Conservation (phyloP, 1,284 basidiomycete genomes). For the Kwoniella shivajii region DNA sequence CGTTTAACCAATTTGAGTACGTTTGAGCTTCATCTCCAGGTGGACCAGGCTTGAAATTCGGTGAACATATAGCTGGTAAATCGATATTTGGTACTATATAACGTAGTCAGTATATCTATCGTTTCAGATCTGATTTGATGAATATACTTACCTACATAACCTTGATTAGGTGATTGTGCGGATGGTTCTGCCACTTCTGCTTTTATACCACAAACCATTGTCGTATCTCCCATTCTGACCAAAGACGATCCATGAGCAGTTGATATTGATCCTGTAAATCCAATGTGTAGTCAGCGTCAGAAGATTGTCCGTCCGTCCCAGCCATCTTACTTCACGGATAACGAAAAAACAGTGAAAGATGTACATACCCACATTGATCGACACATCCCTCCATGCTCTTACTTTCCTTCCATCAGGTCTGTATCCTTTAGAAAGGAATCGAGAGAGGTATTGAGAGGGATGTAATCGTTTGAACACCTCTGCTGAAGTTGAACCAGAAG, state of each 20-base stretch:
- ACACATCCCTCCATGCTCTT: slow-evolving; percentile 67
- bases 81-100: slow-evolving; percentile 80
- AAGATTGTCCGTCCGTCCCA: no score
- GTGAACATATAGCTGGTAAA: slow-evolving; percentile 86
- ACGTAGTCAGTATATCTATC: not conserved
- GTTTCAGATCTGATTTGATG: not conserved
- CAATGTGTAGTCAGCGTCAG: not conserved
- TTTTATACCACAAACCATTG: slow-evolving; percentile 88
- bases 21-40: slow-evolving; percentile 89
- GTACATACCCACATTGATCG: slow-evolving; percentile 67
- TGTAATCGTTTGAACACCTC: slow-evolving; percentile 79
- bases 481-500: slow-evolving; percentile 11
- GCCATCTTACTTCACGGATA: not conserved
- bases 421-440: slow-evolving; percentile 70
- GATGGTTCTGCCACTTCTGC: slow-evolving; percentile 91
- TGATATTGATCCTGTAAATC: slow-evolving; percentile 74
- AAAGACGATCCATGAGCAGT: slow-evolving; percentile 89
- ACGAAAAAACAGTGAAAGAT: not conserved
- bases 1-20: slow-evolving; percentile 76
- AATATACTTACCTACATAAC: slow-evolving; percentile 72
- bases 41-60: slow-evolving; percentile 91
- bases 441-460: slow-evolving; percentile 74
- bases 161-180: slow-evolving; percentile 69
- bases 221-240: slow-evolving; percentile 85
- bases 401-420: slow-evolving; percentile 74